Evolutionary conservation across 257 asterid genomes (phyloP), one percentile per base, ranked within the genome.

Genomic region (Ilex asprella): DNA sequence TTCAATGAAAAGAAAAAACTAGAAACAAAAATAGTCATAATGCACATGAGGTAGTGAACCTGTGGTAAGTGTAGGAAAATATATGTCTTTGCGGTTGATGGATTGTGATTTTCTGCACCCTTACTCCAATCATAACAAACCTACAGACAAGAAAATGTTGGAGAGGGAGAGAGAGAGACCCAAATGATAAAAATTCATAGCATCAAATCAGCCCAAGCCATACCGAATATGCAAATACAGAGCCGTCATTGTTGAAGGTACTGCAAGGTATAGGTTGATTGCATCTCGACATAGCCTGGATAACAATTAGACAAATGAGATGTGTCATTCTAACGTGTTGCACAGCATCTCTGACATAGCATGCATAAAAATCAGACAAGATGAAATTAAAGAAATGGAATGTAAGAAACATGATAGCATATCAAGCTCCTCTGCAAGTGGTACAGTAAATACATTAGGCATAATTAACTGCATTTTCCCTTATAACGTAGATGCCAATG

Each of bases 261-360:
- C 57, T 53, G 57, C 57, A 53, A 15, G 57, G 57, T 53, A 53
- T 53, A 53, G 57, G 30, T 21, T 53, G 57, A 16, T 53, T 53
- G 30, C 57, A 53, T 53, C 57, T 53, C 11, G 57, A 6, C 57
- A 53, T 53, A 7, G 57, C 57, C 57, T 53, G 30, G 30, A 53
- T 21, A 53, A 53, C 27, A 46, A 46, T 10, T 11, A 46, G 52
- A 10, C 52, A 46, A 10, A 10, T 46, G n/a, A 46, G 14, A 46
- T 46, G 52, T 35, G 8, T 5, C 5, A 35, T 35, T 21, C 27
- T 21, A 21, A 21, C 1, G 27, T 21, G 27, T 21, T 21, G 27
- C 27, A 21, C 0, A 21, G 27, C 27, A 21, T 21, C 27, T 21
- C 27, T 21, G 27, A 21, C 41, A 35, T 5, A 35, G 41, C 41